Evolutionary conservation across 2,329 filamentous ascomycete genomes (phyloP).

Genomic region (Hymenoscyphus salicellus): DNA sequence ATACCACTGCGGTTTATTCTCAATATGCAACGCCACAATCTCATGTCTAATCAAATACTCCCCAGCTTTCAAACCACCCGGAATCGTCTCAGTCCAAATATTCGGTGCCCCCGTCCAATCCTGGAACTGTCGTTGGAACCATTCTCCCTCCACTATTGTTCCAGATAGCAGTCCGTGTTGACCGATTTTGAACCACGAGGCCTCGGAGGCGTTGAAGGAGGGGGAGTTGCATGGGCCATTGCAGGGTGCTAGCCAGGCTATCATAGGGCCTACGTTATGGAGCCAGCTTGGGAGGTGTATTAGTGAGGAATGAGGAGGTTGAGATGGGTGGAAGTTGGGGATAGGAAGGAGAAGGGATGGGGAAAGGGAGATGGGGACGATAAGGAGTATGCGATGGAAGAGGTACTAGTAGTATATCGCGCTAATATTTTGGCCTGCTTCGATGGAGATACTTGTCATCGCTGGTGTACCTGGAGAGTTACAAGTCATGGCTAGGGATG

Average conservation of each 20-base stretch:
- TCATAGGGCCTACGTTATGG: constrained; percentile 21
- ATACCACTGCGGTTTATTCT: constrained; percentile 24
- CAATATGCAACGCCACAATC: constrained; percentile 25
- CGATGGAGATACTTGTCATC: constrained; percentile 19
- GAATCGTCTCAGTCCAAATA: constrained; percentile 49
- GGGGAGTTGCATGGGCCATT: constrained; percentile 15
- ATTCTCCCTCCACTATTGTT: constrained; percentile 16
- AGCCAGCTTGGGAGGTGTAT: constrained; percentile 12
- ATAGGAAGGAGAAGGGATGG: not conserved
- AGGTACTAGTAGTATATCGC: constrained; percentile 21
- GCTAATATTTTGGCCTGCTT: constrained; percentile 21
- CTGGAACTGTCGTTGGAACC: constrained; percentile 18
- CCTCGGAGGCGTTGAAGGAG: constrained; percentile 14
- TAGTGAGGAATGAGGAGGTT: not conserved
- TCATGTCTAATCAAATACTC: constrained; percentile 26
- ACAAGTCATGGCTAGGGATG: constrained; percentile 15
- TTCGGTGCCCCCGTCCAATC: constrained; percentile 18
- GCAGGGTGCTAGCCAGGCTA: constrained; percentile 20
- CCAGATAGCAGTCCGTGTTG: constrained; percentile 17
- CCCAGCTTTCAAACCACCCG: constrained; percentile 41
- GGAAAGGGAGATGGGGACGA: no score
- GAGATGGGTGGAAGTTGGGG: not conserved
- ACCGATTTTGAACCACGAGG: constrained; percentile 22
- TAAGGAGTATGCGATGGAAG: not conserved
- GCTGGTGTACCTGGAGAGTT: constrained; percentile 21